Percentiles rank a stretch among this genome's conserved stretches.
Conservation (phyloP, 2,329 filamentous ascomycete genomes). For the Scortechinia acanthostroma region DNA sequence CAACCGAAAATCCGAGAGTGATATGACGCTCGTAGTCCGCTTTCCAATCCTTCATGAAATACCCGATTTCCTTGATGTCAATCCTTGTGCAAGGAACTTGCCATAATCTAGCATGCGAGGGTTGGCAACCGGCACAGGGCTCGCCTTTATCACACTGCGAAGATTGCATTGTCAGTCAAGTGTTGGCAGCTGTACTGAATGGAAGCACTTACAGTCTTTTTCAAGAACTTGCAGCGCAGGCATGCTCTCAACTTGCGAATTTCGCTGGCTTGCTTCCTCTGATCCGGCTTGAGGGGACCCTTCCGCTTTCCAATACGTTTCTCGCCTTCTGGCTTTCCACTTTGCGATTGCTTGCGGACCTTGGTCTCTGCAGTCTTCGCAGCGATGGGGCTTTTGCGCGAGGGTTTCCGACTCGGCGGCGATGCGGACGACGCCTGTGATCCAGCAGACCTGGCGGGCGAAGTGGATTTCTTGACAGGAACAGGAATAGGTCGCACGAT, state of each 20-base stretch:
- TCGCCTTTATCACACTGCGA: slow-evolving; percentile 92
- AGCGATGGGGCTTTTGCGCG: slow-evolving; percentile 68
- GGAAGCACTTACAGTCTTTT: slow-evolving; percentile 65
- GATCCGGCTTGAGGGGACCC: slow-evolving; percentile 83
- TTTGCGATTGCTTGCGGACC: slow-evolving; percentile 69
- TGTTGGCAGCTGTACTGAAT: neutral
- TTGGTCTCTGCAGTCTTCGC: slow-evolving; percentile 81
- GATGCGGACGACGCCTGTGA: neutral
- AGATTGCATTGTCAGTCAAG: too few species aligned
- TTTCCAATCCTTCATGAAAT: slow-evolving; percentile 99
- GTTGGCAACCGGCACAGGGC: slow-evolving; percentile 89
- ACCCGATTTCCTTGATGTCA: slow-evolving; percentile 96
- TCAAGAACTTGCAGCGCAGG: slow-evolving; percentile 93
- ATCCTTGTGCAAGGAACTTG: slow-evolving; percentile 96
- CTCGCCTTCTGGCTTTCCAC: slow-evolving; percentile 72
- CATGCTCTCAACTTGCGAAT: slow-evolving; percentile 92
- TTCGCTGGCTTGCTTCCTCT: slow-evolving; percentile 92
- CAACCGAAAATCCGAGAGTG: slow-evolving; percentile 77
- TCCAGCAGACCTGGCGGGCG: neutral
- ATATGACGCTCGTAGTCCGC: slow-evolving; percentile 91
- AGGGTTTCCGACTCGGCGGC: slow-evolving; percentile 10
- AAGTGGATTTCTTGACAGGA: slow-evolving; percentile 11
- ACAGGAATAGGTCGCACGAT: slow-evolving; percentile 39
- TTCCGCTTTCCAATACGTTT: slow-evolving; percentile 89
- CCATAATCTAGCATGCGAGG: slow-evolving; percentile 90